Evolutionary conservation across 192 early-diverging fungal genomes (phyloP), one percentile per base, ranked within the genome.

Genomic region (Phycomyces nitens): DNA sequence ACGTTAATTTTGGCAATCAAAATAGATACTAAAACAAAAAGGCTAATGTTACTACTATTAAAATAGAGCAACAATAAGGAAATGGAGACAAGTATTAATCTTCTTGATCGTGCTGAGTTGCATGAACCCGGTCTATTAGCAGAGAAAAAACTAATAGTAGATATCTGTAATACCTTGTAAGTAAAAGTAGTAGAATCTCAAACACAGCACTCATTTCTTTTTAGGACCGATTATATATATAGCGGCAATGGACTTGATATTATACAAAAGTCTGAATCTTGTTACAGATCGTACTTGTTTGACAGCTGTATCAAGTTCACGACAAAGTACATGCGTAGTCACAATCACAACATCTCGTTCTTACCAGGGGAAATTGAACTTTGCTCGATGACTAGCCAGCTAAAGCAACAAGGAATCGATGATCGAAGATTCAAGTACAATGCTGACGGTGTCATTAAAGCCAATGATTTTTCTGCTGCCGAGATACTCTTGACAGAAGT

Each of bases 341-440:
- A 34, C 29, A 2, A 34, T 34, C 29, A 34, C 29, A 34, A 34
- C 7, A 34, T 34, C 7, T 34, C 26, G 12, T 55, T 56, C 38
- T 16, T 56, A 18, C 54, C 26, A 56, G 54, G 54, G 10, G 22
- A 56, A 56, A 56, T 56, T 26, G 34, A 56, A 56, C 27, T 56
- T 38, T 23, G 29, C 18, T n/a, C 12, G 18, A 56, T 56, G 18
- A 38, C 29, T 9, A 12, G 27, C 18, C 54, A 56, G 38, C n/a
- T 56, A 18, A 56, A 56, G n/a, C 27, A 56, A 34, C 10, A 56
- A n/a, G 26, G 54, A 18, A n/a, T 56, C n/a, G 38, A 56, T 56
- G 54, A 39, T 26, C 14, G 23, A 18, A 27, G 54, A 56, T 29
- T 38, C 11, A 56, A 56, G 12, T 56, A 38, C 15, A 56, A 56